phyloP scores from a whole-genome alignment of 352 stramenopile genomes.

The Salisapilia sapeloensis region DNA sequence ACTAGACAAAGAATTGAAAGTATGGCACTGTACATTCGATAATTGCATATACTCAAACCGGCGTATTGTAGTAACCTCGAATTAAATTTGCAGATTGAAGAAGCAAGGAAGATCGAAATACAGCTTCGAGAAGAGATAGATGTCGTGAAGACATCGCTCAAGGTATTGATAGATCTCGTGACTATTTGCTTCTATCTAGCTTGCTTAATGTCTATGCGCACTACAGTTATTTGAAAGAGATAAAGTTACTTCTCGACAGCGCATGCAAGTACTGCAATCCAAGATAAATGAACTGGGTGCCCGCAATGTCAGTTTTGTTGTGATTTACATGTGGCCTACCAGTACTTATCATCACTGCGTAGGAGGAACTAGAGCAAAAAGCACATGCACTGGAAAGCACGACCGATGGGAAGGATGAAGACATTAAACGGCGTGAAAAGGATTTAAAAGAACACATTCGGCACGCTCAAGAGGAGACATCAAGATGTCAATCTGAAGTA shows the following conservation, averaged over 20 bases:
- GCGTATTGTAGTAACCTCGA: not conserved
- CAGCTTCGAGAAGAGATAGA: not conserved
- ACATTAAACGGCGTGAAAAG: too few species aligned
- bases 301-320: too few species aligned
- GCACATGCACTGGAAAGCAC: too few species aligned
- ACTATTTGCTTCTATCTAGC: not conserved
- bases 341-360: too few species aligned
- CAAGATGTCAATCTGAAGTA: too few species aligned
- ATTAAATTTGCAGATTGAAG: not conserved
- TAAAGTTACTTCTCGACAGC: not conserved
- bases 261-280: slow-evolving; percentile 2
- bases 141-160: not conserved
- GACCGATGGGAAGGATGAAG: too few species aligned
- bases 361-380: too few species aligned
- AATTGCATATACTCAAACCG: not conserved
- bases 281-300: too few species aligned
- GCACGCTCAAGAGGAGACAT: too few species aligned
- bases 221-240: slow-evolving; percentile 1
- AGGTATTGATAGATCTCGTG: not conserved
- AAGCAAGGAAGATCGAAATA: not conserved
- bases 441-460: too few species aligned
- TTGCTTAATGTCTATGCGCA: not conserved
- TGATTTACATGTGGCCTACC: too few species aligned
- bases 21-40: not conserved
- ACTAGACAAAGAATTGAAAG: not conserved